These are phyloP conservation scores for Moesziomyces antarcticus DNA, from an alignment of 1,284 basidiomycete species.

Conservation along the genomic window DNA sequence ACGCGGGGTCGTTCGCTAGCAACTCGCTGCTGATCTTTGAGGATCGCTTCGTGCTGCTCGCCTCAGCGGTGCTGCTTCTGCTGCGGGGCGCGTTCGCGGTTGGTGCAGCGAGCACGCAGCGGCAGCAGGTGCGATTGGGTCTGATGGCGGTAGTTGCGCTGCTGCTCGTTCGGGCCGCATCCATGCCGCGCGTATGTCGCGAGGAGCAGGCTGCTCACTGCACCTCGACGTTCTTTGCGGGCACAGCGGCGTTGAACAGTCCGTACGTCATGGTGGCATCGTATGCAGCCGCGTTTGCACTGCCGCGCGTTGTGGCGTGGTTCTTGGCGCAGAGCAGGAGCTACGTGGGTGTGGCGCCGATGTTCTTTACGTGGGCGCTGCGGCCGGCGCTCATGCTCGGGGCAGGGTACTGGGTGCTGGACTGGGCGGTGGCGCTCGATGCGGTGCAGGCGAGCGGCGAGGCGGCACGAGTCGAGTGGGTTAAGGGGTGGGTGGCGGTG, in stretches of 20 bases:
- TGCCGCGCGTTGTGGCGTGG: conserved; percentile 36
- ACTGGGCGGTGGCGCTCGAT: conserved; percentile 42
- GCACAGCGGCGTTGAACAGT: conserved; percentile 47
- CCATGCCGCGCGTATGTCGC: conserved; percentile 83
- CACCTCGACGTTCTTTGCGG: conserved; percentile 75
- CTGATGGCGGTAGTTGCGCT: conserved; percentile 77
- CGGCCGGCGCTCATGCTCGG: conserved; percentile 57
- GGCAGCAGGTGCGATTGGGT: conserved; percentile 80
- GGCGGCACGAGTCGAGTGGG: conserved; percentile 27
- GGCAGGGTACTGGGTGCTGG: conserved; percentile 58
- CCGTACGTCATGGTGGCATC: conserved; percentile 35
- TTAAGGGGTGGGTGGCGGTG: conserved; percentile 48
- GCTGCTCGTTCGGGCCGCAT: conserved; percentile 78
- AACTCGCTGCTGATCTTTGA: conserved; percentile 98
- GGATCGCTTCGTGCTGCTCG: conserved; percentile 76
- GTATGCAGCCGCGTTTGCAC: conserved; percentile 47
- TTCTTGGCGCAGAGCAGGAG: conserved; percentile 48
- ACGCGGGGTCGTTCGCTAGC: conserved; percentile 56
- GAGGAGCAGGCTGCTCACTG: conserved; percentile 90
- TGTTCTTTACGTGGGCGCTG: conserved; percentile 54
- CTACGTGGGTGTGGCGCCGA: conserved; percentile 49
- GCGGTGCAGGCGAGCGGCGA: conserved; percentile 10
- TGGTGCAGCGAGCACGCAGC: conserved; percentile 66
- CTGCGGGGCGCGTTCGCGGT: conserved; percentile 26
- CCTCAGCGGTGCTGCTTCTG: conserved; percentile 69